Evolutionary conservation across 2,329 filamentous ascomycete genomes (phyloP).

Genomic region (Beauveria varroae): DNA sequence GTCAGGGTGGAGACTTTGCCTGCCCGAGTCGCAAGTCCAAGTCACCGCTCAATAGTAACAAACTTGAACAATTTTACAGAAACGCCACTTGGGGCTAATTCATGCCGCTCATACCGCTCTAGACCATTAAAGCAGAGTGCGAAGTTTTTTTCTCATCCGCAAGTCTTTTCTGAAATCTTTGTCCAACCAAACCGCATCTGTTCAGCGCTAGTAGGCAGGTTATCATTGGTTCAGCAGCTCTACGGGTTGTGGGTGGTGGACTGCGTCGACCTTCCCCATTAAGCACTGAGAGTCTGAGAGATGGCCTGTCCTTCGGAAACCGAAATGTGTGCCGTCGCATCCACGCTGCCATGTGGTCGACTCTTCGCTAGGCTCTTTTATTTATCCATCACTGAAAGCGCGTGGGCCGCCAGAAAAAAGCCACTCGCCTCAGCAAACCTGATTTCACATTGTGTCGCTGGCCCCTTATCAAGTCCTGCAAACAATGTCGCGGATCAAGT

Average conservation of each 20-base stretch:
- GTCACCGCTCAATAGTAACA: not conserved
- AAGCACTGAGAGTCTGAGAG: not conserved
- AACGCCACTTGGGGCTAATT: no score
- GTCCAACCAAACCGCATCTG: no score
- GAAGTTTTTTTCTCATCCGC: not conserved
- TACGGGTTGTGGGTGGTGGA: not conserved
- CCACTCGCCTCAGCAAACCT: no score
- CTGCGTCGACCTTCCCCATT: not conserved
- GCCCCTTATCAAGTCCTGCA: no score
- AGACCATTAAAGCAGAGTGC: not conserved
- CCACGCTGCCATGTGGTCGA: not conserved
- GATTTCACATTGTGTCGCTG: no score
- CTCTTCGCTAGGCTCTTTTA: not conserved
- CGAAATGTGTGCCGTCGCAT: conserved; percentile 5
- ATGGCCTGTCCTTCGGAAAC: not conserved
- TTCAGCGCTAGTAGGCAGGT: no score
- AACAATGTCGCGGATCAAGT: no score
- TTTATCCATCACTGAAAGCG: not conserved
- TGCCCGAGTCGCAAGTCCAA: not conserved
- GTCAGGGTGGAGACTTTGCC: not conserved
- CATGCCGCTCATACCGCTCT: not conserved
- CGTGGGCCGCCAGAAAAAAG: not conserved
- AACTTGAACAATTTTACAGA: not conserved
- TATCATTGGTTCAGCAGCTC: no score
- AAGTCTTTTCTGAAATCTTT: no score